Evolutionary conservation across 805 yeast genomes (phyloP).

Genomic region (Kuraishia molischiana): DNA sequence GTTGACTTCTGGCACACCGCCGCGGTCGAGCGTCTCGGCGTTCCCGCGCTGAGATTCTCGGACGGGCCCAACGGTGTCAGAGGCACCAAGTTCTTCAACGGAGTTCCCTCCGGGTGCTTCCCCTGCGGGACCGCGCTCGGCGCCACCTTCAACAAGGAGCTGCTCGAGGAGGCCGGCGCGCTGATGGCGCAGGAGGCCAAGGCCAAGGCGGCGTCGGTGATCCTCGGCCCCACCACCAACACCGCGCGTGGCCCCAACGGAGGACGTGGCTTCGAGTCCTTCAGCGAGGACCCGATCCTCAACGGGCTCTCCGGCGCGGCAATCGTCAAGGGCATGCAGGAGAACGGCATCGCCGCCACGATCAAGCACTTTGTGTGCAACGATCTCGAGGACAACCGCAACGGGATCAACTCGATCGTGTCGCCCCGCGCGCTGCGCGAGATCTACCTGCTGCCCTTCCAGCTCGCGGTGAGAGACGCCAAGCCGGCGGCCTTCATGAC

Average conservation of each 20-base stretch:
- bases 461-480: conserved; percentile 27
- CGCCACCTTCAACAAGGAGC: conserved; percentile 42
- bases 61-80: conserved; percentile 63
- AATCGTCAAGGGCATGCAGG: conserved; percentile 28
- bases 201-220: conserved; percentile 40
- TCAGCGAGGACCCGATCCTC: conserved; percentile 49
- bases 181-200: conserved; percentile 46
- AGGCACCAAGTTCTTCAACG: conserved; percentile 44
- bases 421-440: conserved; percentile 34
- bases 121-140: conserved; percentile 56
- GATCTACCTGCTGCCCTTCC: conserved; percentile 32
- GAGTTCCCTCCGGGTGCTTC: conserved; percentile 45
- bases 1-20: conserved; percentile 32
- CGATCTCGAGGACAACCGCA: conserved; percentile 30
- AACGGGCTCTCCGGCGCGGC: conserved; percentile 26
- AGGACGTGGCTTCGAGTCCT: conserved; percentile 55
- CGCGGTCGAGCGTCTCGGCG: conserved; percentile 18
- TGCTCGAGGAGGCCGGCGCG: conserved; percentile 38
- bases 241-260: conserved; percentile 50
- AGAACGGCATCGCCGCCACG: conserved; percentile 26
- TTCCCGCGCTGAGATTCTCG: conserved; percentile 36
- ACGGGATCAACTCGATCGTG: conserved; percentile 23
- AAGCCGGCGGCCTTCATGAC: conserved; percentile 30
- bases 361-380: conserved; percentile 33
- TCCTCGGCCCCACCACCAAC: conserved; percentile 41